phyloP scores from a whole-genome alignment of 176 grass and related monocot genomes.

The Chrysopogon serrulatus region DNA sequence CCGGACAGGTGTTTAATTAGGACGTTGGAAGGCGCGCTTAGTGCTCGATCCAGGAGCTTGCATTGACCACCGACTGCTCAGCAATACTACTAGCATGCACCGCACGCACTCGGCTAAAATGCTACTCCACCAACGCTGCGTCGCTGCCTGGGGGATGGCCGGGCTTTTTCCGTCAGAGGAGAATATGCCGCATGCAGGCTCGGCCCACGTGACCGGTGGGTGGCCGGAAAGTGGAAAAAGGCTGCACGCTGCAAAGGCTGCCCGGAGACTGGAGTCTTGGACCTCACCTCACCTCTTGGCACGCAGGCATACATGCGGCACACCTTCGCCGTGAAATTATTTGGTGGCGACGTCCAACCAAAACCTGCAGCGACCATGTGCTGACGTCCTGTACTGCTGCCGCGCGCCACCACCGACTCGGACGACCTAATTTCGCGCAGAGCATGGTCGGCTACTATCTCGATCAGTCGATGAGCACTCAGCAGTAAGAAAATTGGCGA shows the following conservation, averaged over 20 bases:
- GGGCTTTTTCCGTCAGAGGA: no score
- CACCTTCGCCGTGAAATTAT: background rate
- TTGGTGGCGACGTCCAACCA: background rate
- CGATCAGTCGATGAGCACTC: no score
- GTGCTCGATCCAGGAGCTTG: background rate
- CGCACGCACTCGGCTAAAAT: background rate
- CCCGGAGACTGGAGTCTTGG: background rate
- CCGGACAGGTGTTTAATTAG: background rate
- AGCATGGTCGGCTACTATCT: no score
- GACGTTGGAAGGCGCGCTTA: background rate
- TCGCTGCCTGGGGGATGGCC: no score
- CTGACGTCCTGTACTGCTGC: background rate
- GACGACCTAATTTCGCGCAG: background rate
- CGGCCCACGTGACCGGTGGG: slow-evolving; percentile 11
- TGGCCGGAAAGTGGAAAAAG: background rate
- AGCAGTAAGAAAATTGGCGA: no score
- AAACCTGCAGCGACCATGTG: background rate
- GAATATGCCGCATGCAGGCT: background rate
- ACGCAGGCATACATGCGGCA: background rate
- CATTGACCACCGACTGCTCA: background rate
- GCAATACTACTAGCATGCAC: background rate
- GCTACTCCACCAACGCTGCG: no score
- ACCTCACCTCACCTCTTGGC: background rate
- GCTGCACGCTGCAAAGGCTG: slow-evolving; percentile 12
- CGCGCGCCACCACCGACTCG: background rate